These are phyloP conservation scores for Scheffersomyces stambukii DNA, from an alignment of 1,139 yeast species.

Conservation along the genomic window DNA sequence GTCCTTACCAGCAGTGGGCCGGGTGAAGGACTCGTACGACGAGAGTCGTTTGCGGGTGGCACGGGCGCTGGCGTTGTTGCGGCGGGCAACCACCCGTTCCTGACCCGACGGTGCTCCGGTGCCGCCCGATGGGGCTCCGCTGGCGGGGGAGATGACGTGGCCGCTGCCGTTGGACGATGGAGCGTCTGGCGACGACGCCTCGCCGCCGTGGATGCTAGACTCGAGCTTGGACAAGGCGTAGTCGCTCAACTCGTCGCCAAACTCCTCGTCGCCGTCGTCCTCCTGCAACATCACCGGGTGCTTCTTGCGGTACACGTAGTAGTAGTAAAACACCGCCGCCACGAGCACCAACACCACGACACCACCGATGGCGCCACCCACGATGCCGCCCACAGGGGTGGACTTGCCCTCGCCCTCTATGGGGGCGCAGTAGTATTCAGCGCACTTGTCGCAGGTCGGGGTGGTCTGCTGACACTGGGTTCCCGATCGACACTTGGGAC, in stretches of 20 bases:
- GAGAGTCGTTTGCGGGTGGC: conserved; percentile 28
- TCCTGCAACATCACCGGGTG: conserved; percentile 19
- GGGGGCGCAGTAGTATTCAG: conserved; percentile 48
- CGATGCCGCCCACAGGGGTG: conserved; percentile 50
- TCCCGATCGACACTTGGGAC: conserved; percentile 53
- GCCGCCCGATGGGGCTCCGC: not conserved
- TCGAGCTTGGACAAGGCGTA: conserved; percentile 5
- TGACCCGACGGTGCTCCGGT: not conserved
- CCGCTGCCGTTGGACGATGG: too few relatives aligned
- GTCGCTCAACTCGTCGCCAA: conserved; percentile 14
- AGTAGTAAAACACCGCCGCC: conserved; percentile 31
- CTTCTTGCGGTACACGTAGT: conserved; percentile 25
- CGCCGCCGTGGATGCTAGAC: conserved; percentile 2
- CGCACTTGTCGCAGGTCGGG: conserved; percentile 56
- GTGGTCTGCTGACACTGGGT: conserved; percentile 50
- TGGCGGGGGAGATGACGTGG: conserved; percentile 1
- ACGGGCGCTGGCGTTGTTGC: not conserved
- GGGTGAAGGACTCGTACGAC: conserved; percentile 44
- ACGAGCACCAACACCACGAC: conserved; percentile 33
- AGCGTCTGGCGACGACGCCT: too few relatives aligned
- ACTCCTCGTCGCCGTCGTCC: conserved; percentile 21
- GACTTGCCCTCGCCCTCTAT: conserved; percentile 10
- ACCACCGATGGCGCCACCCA: conserved; percentile 63
- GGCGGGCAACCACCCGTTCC: not conserved
- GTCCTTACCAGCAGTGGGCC: conserved; percentile 21